phyloP scores from a whole-genome alignment of 2,329 filamentous ascomycete genomes.

The Hymenoscyphus fructigenus region DNA sequence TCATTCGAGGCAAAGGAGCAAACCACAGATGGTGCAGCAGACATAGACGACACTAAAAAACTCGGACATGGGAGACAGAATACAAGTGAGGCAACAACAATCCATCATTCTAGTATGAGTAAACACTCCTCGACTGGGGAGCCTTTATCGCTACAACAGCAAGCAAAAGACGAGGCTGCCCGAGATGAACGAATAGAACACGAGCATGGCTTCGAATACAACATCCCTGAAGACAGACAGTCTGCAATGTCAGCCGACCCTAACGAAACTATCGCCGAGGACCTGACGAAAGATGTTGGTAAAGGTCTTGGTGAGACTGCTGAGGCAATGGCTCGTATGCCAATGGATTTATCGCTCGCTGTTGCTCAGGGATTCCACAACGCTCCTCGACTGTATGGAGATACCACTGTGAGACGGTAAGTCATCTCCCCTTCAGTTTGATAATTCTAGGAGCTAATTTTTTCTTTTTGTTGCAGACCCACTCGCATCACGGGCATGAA shows the following conservation, averaged over 20 bases:
- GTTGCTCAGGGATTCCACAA: slow-evolving; percentile 71
- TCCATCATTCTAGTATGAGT: slow-evolving; percentile 13
- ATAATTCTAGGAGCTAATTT: not conserved
- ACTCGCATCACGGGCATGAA: slow-evolving; percentile 63
- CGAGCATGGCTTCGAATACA: slow-evolving; percentile 4
- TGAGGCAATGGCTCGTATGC: slow-evolving; percentile 42
- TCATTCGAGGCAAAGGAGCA: not conserved
- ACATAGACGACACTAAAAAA: not conserved
- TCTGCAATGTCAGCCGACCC: slow-evolving; percentile 28
- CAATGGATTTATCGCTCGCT: slow-evolving; percentile 60
- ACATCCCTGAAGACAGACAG: slow-evolving; percentile 16
- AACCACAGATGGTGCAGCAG: not conserved
- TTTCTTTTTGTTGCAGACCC: slow-evolving; percentile 44
- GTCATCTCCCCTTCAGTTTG: not conserved
- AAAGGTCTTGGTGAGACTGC: slow-evolving; percentile 32
- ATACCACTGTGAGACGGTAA: slow-evolving; percentile 59
- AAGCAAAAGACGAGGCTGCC: slow-evolving; percentile 10
- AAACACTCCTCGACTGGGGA: slow-evolving; percentile 24
- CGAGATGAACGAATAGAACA: slow-evolving; percentile 5
- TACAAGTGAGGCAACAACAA: slow-evolving; percentile 13
- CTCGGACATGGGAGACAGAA: not conserved
- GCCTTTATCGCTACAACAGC: slow-evolving; percentile 14
- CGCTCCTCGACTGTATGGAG: slow-evolving; percentile 67
- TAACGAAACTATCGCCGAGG: slow-evolving; percentile 24
- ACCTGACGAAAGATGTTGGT: slow-evolving; percentile 31